Conservation (phyloP, 2,329 filamentous ascomycete species). For the Penicillium italicum region DNA sequence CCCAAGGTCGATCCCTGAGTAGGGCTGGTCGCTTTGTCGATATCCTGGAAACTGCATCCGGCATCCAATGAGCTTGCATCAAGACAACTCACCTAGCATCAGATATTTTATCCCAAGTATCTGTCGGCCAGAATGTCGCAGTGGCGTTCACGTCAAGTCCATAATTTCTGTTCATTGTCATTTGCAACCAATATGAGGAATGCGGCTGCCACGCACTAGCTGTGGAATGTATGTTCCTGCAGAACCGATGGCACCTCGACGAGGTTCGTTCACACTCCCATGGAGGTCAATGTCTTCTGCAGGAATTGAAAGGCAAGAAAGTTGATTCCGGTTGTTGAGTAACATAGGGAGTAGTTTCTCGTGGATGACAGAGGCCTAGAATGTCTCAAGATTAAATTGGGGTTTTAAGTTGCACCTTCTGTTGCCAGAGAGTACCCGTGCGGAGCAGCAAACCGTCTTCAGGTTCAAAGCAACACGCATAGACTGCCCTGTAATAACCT, state of each 20-base stretch:
- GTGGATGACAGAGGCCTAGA: background rate
- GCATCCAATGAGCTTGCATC: background rate
- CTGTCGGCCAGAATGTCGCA: background rate
- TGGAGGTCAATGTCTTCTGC: background rate
- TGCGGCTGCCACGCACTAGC: background rate
- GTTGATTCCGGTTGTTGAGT: background rate
- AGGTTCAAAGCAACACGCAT: too few species aligned
- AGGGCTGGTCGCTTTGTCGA: background rate
- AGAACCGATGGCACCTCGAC: background rate
- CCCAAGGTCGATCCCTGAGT: background rate
- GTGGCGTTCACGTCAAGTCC: background rate
- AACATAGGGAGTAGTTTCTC: background rate
- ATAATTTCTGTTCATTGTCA: background rate
- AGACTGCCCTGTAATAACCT: too few species aligned
- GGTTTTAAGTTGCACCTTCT: too few species aligned
- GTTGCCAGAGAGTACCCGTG: too few species aligned
- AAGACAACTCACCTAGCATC: background rate
- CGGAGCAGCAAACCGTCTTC: too few species aligned
- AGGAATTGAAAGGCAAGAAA: background rate
- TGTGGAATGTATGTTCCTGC: background rate
- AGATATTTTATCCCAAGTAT: background rate
- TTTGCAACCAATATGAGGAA: background rate
- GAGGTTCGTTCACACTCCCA: background rate
- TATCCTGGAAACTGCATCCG: constrained; percentile 9
- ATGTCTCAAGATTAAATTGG: too few species aligned